Evolutionary conservation across 345 rosid species (phyloP).

Genomic region (Citrus inodora): DNA sequence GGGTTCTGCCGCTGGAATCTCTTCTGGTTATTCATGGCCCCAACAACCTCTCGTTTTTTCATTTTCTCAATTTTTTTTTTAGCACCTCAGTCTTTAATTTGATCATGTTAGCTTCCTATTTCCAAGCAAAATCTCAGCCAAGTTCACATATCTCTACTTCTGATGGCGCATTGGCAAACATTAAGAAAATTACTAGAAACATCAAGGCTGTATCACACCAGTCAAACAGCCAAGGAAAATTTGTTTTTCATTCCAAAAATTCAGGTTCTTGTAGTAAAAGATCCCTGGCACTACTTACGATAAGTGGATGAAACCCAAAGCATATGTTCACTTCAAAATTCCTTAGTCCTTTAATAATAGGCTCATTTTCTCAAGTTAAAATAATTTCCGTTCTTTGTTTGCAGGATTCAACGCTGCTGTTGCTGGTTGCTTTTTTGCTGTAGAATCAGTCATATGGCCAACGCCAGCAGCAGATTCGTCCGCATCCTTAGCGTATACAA

Average conservation of each 20-base stretch:
- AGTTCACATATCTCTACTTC: conserved; percentile 7
- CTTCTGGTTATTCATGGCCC: conserved; percentile 53
- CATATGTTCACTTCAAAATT: conserved; percentile 79
- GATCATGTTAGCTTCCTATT: conserved; percentile 1
- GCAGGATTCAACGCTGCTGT: conserved; percentile 96
- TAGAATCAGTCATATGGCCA: conserved; percentile 93
- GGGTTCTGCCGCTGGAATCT: conserved; percentile 86
- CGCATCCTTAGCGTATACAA: conserved; percentile 63
- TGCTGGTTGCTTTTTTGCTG: conserved; percentile 93
- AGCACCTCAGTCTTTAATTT: neutral
- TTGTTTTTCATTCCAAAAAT: conserved; percentile 12
- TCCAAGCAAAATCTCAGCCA: neutral
- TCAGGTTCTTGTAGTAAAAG: conserved; percentile 11
- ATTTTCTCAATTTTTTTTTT: too few relatives aligned
- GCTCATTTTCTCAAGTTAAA: conserved; percentile 8
- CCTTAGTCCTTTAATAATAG: conserved; percentile 76
- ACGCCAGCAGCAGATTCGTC: conserved; percentile 50
- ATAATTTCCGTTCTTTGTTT: neutral
- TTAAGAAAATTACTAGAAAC: neutral
- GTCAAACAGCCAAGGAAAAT: conserved; percentile 9
- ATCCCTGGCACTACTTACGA: conserved; percentile 41
- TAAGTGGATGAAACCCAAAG: conserved; percentile 87
- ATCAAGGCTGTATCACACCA: conserved; percentile 1
- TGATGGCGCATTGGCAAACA: neutral
- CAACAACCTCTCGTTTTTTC: too few relatives aligned